phyloP scores from a whole-genome alignment of 2,329 filamentous ascomycete genomes.

The Exophiala sp. region DNA sequence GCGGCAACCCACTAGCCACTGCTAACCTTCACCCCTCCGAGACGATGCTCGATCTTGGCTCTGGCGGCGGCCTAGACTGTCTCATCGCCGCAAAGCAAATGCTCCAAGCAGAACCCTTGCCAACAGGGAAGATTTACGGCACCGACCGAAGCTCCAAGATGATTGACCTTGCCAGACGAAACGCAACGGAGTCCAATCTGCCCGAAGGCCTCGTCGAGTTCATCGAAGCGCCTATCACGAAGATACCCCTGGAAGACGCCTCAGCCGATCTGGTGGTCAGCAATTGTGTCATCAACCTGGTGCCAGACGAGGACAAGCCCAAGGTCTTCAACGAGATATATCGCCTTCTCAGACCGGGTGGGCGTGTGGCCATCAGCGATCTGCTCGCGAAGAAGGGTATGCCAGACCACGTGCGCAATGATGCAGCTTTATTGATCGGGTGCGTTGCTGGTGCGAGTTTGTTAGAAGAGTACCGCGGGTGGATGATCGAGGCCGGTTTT shows the following conservation, averaged over 20 bases:
- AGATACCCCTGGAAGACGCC: slow-evolving; percentile 40
- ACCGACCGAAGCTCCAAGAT: slow-evolving; percentile 1
- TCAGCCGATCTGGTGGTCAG: slow-evolving; percentile 57
- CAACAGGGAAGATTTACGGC: slow-evolving; percentile 5
- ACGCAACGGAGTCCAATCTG: not conserved
- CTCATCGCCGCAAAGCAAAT: not conserved
- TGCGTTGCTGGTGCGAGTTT: slow-evolving; percentile 58
- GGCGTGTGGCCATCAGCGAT: slow-evolving; percentile 58
- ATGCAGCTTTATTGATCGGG: slow-evolving; percentile 56
- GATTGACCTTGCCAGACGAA: slow-evolving; percentile 1
- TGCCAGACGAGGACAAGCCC: slow-evolving; percentile 52
- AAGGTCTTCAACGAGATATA: slow-evolving; percentile 57
- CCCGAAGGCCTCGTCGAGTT: slow-evolving; percentile 40
- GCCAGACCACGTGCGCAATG: slow-evolving; percentile 46
- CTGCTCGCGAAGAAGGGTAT: slow-evolving; percentile 46
- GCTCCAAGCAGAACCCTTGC: not conserved
- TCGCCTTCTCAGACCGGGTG: slow-evolving; percentile 55
- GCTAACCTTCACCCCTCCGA: slow-evolving; percentile 38
- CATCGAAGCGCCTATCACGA: slow-evolving; percentile 51
- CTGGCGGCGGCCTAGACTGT: not conserved
- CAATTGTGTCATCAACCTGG: slow-evolving; percentile 63
- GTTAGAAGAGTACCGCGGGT: slow-evolving; percentile 51
- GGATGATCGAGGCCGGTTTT: slow-evolving; percentile 52
- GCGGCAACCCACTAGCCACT: slow-evolving; percentile 52
- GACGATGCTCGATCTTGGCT: slow-evolving; percentile 14